Percentiles rank a stretch among this genome's conserved stretches.
These are phyloP conservation scores for Ceratocystiopsis brevicomis DNA, from an alignment of 2,329 filamentous ascomycete genomes.

Conservation along the genomic window DNA sequence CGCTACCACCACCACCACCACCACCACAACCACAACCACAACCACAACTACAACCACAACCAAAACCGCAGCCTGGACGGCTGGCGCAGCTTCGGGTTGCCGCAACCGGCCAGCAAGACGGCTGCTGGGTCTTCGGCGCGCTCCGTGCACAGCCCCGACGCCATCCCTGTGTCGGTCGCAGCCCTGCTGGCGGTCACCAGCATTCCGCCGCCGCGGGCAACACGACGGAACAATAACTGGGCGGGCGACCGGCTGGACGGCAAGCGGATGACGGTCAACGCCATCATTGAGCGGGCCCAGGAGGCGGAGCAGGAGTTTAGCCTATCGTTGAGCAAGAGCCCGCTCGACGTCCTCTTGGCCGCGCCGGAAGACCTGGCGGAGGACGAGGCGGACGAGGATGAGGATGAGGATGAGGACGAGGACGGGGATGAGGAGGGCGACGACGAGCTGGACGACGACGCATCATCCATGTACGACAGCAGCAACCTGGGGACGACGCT, in stretches of 20 bases:
- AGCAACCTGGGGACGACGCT: conserved; percentile 29
- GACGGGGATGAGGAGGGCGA: conserved; percentile 25
- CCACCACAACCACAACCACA: conserved; percentile 9
- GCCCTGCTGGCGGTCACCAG: conserved; percentile 42
- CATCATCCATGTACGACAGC: conserved; percentile 27
- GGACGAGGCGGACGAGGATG: conserved; percentile 28
- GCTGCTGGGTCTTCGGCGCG: conserved; percentile 4
- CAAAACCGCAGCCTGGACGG: conserved; percentile 13
- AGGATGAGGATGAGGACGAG: conserved; percentile 29
- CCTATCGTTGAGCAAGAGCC: conserved; percentile 31
- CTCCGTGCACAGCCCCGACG: conserved; percentile 31
- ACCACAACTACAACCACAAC: conserved; percentile 7
- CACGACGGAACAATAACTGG: conserved; percentile 5
- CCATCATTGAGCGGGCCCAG: conserved; percentile 33
- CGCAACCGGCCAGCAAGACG: not conserved
- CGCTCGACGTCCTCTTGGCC: conserved; percentile 39
- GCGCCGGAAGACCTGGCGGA: conserved; percentile 38
- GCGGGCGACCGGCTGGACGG: conserved; percentile 5
- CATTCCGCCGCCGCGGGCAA: conserved; percentile 31
- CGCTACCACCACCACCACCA: conserved; percentile 4
- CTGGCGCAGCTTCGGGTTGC: not conserved
- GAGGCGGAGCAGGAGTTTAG: conserved; percentile 41
- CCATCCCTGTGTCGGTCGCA: conserved; percentile 39
- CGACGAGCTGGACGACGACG: conserved; percentile 20
- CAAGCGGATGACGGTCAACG: conserved; percentile 33